Conservation (phyloP, 768 basidiomycete genomes). For the Trametes cinnabarina region DNA sequence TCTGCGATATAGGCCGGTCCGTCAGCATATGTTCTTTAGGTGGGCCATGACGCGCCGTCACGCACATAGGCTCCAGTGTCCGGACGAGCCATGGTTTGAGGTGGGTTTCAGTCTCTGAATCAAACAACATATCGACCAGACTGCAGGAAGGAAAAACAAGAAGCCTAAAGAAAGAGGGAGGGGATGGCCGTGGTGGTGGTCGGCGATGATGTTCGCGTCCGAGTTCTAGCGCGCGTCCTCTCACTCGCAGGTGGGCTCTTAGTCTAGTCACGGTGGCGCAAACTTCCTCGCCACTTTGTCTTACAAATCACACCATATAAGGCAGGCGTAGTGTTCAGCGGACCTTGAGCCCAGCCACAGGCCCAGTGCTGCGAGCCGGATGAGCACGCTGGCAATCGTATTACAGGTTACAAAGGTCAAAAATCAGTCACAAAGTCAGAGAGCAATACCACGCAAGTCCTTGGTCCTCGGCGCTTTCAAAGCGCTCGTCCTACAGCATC, state of each 20-base stretch:
- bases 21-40: background rate
- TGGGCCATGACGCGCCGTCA: conserved; percentile 16
- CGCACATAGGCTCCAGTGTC: conserved; percentile 89
- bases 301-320: conserved; percentile 12
- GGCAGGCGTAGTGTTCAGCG: conserved; percentile 12
- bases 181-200: conserved; percentile 11
- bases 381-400: no score
- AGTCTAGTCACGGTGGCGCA: conserved; percentile 16
- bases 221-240: background rate
- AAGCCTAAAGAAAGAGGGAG: background rate
- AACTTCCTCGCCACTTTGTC: conserved; percentile 19
- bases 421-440: background rate
- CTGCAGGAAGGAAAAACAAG: background rate
- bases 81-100: conserved; percentile 88
- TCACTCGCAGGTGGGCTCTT: background rate
- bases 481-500: background rate
- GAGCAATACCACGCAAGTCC: background rate
- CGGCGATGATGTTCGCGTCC: conserved; percentile 10
- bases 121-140: conserved; percentile 56
- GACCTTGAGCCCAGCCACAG: no score
- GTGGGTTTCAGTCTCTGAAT: conserved; percentile 58
- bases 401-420: no score
- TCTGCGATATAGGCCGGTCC: conserved; percentile 42
- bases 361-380: no score
- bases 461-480: background rate